phyloP scores from a whole-genome alignment of 768 basidiomycete species.

The Lactarius indigo region DNA sequence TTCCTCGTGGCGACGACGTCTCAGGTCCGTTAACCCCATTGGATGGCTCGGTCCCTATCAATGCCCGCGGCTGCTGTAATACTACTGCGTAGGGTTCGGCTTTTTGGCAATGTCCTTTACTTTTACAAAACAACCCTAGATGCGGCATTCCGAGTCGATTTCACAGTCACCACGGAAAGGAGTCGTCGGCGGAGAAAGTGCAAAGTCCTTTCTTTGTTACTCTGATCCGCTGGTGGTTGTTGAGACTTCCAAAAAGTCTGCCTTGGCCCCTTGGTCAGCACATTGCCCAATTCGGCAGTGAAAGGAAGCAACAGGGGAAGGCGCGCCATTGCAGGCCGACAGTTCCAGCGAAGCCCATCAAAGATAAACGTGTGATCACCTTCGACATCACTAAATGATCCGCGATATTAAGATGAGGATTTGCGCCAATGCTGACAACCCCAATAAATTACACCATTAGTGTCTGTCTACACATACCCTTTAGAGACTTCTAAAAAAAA shows the following conservation, averaged over 20 bases:
- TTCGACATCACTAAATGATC: constrained; percentile 18
- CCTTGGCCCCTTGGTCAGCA: background rate
- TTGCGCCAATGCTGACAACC: constrained; percentile 21
- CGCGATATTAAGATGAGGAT: constrained; percentile 16
- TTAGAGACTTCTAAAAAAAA: constrained; percentile 24
- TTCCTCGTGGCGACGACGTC: background rate
- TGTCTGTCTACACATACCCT: constrained; percentile 22
- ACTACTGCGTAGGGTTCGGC: background rate
- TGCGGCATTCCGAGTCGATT: background rate
- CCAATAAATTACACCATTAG: constrained; percentile 25
- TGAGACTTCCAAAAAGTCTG: background rate
- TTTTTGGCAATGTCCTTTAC: background rate
- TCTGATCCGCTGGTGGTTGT: background rate
- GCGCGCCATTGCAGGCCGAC: background rate
- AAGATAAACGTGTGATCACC: constrained; percentile 8
- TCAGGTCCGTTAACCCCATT: background rate
- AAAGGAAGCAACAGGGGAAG: constrained; percentile 7
- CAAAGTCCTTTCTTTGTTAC: background rate
- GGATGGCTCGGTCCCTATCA: background rate
- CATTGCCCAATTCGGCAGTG: constrained; percentile 2
- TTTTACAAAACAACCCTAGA: background rate
- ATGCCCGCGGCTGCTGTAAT: background rate
- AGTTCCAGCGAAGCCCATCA: constrained; percentile 18
- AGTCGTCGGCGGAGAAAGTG: background rate
- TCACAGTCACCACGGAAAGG: background rate